Conservation (phyloP, 306 rosid genomes). For the Casuarina cunninghamiana region DNA sequence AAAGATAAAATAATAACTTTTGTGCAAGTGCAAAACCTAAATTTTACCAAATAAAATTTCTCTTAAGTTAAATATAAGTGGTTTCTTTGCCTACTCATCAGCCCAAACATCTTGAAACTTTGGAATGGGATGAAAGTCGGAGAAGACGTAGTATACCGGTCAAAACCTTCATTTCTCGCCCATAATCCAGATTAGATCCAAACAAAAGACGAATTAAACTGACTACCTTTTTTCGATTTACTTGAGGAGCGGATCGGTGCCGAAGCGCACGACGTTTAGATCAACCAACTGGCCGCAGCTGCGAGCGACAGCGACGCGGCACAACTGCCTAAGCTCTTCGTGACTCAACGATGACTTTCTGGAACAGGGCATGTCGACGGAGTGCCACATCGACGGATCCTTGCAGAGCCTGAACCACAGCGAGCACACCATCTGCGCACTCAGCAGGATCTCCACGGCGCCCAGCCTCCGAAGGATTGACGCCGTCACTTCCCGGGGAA, state of each 20-base stretch:
- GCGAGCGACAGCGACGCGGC: background rate
- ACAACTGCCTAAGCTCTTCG: constrained; percentile 9
- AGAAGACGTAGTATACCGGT: too few relatives aligned
- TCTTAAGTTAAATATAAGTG: too few relatives aligned
- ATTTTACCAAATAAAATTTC: too few relatives aligned
- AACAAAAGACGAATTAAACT: background rate
- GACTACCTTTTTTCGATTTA: constrained; percentile 49
- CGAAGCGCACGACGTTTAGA: constrained; percentile 43
- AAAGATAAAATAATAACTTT: too few relatives aligned
- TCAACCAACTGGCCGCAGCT: constrained; percentile 48
- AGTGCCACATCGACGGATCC: constrained; percentile 58
- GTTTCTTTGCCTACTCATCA: too few relatives aligned
- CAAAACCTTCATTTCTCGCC: too few relatives aligned
- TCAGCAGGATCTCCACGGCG: constrained; percentile 35
- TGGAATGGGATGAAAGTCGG: too few relatives aligned
- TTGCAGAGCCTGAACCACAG: constrained; percentile 53
- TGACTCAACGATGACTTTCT: background rate
- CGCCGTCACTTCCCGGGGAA: constrained; percentile 49
- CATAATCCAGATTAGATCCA: too few relatives aligned
- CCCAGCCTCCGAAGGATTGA: constrained; percentile 47
- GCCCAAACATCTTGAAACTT: too few relatives aligned
- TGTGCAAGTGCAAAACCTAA: too few relatives aligned
- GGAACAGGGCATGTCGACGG: constrained; percentile 41
- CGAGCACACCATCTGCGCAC: constrained; percentile 50
- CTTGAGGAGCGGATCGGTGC: constrained; percentile 43